These are phyloP conservation scores for Xylaria cubensis DNA, from an alignment of 495 filamentous ascomycete genomes.

Conservation along the genomic window DNA sequence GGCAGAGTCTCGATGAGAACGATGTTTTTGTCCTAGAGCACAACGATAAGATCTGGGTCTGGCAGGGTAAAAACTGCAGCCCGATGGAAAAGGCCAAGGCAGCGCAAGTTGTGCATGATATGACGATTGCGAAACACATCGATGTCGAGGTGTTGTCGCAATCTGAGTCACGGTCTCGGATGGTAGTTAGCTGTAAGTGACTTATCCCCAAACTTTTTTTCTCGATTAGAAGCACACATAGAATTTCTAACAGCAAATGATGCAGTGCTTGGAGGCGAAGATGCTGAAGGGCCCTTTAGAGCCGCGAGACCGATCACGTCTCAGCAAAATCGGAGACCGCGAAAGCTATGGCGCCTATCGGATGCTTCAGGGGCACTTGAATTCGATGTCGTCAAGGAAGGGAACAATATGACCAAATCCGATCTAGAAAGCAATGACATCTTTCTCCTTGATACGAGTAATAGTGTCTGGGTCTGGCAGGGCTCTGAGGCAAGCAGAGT, in stretches of 20 bases:
- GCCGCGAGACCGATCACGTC: conserved; percentile 48
- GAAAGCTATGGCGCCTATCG: conserved; percentile 61
- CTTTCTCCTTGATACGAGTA: conserved; percentile 63
- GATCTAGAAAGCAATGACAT: conserved; percentile 64
- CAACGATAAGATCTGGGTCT: conserved; percentile 67
- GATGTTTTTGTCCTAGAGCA: conserved; percentile 68
- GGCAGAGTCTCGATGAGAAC: conserved; percentile 64
- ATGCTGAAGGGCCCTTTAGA: conserved; percentile 43
- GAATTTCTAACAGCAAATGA: background rate
- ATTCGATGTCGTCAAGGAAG: conserved; percentile 63
- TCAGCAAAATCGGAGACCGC: conserved; percentile 37
- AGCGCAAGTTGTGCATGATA: conserved; percentile 66
- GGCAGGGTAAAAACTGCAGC: conserved; percentile 67
- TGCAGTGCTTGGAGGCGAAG: conserved; percentile 58
- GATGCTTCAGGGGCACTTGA: conserved; percentile 60
- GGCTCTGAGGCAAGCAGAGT: conserved; percentile 57
- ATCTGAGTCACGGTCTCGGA: conserved; percentile 57
- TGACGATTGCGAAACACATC: conserved; percentile 65
- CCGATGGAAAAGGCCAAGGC: conserved; percentile 72
- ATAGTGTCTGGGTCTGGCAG: conserved; percentile 66
- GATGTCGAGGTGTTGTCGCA: conserved; percentile 68
- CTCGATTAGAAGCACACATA: background rate
- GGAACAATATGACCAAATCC: conserved; percentile 40
- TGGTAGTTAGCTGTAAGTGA: conserved; percentile 47
- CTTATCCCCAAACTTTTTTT: background rate